Base-by-base conservation (phyloP, 169 alveolate species). In the Eimeria falciformis region DNA sequence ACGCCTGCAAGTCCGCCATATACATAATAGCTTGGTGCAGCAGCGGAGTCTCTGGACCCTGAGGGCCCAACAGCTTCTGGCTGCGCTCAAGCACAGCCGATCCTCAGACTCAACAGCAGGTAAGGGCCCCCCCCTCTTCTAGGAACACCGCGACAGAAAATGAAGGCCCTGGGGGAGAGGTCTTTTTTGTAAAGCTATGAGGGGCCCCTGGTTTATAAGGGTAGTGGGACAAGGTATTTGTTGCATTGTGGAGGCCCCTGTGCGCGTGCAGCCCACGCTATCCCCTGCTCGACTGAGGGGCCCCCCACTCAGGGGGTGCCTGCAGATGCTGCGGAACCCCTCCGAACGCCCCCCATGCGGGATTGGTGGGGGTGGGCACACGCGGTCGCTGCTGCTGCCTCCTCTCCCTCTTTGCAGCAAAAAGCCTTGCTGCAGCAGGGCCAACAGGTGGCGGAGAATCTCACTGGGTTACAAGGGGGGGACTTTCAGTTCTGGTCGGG, bases 401-500 rank as follows among this genome's bases (percentile, higher is more conserved):
- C 91, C 27, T 79, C 91, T 46, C 78, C 91, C 65, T 33, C 79
- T 1, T 29, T 46, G 25, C 66, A 21, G 65, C 91, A 82, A 9
- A 79, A 55, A 47, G 23, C 79, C 47, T 79, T 55, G 5, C 27
- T 55, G 23, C 66, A 82, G 62, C 75, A 82, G 45, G 91, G 79
- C 53, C 79, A 62, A 0, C 50, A 58, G 25, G 68, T 25, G 46
- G 92, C 68, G 55, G 37, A 47, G 56, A 33, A 12, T 65, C 65
- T 82, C 21, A 46, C 53, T 82, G 91, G 77, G 45, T 5, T 47
- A n/a, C 46, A 18, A 37, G 27, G 40, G 23, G 78, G 27, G 56
- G 78, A 12, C n/a, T 62, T 9, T 11, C 90, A 66, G 55, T 89
- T 73, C 77, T 89, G 93, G 92, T 82, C 91, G n/a, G 92, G 84